Conservation (phyloP, 306 rosid genomes). For the Ammopiptanthus mongolicus region DNA sequence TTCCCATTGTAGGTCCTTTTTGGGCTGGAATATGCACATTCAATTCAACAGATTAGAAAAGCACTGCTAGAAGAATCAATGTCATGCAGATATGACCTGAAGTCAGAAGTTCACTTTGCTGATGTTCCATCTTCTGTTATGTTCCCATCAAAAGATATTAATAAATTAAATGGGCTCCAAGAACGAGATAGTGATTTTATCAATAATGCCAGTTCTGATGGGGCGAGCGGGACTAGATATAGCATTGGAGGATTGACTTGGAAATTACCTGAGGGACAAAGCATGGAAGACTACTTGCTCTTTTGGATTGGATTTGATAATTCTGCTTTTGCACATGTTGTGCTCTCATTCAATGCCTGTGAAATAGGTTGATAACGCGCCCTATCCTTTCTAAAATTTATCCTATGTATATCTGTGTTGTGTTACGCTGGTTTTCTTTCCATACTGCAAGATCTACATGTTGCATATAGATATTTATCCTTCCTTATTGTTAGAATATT, state of each 20-base stretch:
- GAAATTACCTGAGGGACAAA: conserved; percentile 55
- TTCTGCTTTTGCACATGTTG: conserved; percentile 80
- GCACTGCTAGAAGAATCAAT: conserved; percentile 32
- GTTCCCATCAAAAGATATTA: conserved; percentile 49
- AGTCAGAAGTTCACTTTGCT: conserved; percentile 52
- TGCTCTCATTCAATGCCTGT: conserved; percentile 74
- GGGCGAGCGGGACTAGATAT: conserved; percentile 25
- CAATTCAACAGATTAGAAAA: conserved; percentile 43
- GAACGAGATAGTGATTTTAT: conserved; percentile 25
- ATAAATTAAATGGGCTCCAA: conserved; percentile 27
- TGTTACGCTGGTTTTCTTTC: conserved; percentile 10
- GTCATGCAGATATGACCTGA: conserved; percentile 16
- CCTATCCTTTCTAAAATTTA: background rate
- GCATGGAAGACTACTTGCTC: conserved; percentile 65
- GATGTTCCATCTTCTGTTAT: conserved; percentile 51
- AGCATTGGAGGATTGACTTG: conserved; percentile 75
- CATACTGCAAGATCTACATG: background rate
- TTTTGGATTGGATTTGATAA: conserved; percentile 84
- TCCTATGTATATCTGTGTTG: background rate
- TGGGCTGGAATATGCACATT: conserved; percentile 73
- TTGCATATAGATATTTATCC: background rate
- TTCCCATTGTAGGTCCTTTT: conserved; percentile 63
- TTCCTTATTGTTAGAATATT: too few species aligned
- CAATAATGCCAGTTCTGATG: conserved; percentile 23
- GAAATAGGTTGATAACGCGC: conserved; percentile 63